Conservation (phyloP, 129 eudicot genomes). For the Deinandra increscens region DNA sequence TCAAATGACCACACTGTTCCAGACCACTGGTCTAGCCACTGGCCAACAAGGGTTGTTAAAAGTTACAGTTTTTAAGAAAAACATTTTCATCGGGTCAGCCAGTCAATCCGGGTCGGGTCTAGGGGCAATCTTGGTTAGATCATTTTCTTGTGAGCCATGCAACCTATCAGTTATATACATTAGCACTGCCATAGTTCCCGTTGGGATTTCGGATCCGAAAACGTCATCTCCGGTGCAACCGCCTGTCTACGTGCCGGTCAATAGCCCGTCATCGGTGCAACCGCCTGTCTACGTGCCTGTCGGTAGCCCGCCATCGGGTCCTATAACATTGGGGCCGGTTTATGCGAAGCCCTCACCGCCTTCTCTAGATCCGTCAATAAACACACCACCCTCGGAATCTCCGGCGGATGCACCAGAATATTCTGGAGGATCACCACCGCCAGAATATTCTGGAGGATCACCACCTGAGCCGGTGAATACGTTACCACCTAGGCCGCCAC, state of each 20-base stretch:
- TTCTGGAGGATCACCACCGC: not conserved
- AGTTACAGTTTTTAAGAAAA: slow-evolving; percentile 17
- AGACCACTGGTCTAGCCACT: slow-evolving; percentile 7
- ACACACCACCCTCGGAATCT: not conserved
- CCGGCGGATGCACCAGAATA: not conserved
- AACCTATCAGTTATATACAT: slow-evolving; percentile 48
- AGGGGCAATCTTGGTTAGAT: slow-evolving; percentile 36
- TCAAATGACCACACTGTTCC: slow-evolving; percentile 42
- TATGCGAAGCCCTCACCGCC: not conserved
- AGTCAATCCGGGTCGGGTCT: slow-evolving; percentile 22
- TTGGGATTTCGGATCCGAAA: slow-evolving; percentile 20
- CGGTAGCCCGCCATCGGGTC: not conserved
- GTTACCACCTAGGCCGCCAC: not conserved
- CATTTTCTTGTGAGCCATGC: slow-evolving; percentile 40
- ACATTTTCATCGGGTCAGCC: slow-evolving; percentile 39
- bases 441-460: not conserved
- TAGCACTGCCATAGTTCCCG: slow-evolving; percentile 36
- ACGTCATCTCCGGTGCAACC: not conserved
- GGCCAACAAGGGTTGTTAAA: slow-evolving; percentile 50
- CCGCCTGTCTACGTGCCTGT: not conserved
- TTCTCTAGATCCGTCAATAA: not conserved
- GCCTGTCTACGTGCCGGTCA: not conserved
- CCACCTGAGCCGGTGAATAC: not conserved
- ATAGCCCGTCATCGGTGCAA: not conserved
- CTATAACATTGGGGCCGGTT: not conserved